Evolutionary conservation across 2,329 filamentous ascomycete genomes (phyloP), one percentile per base, ranked within the genome.

Genomic region (Tothia fuscella): DNA sequence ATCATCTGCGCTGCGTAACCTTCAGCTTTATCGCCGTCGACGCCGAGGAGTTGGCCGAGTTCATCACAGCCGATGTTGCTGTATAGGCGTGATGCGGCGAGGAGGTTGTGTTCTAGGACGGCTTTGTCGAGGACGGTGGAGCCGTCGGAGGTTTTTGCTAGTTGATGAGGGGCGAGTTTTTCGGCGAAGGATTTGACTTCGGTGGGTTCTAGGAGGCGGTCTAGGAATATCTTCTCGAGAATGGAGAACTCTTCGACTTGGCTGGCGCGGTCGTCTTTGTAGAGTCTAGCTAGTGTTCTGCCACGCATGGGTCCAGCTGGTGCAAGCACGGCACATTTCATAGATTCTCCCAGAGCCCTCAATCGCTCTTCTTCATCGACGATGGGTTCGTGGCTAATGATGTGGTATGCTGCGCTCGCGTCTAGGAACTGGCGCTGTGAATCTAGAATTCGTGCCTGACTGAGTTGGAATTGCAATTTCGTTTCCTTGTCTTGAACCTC

Each of bases 181-280:
- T 82, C 70, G 0, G 88, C 82, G 56, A 98, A 98, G 42, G 83
- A 79, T 28, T 79, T 76, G 31, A 95, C 86, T 63, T 98, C 91
- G n/a, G 70, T 73, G 0, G 81, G 76, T 1, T 76, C 75, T 37
- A 98, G 70, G 3, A 98, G 69, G 5, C 88, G 77, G 60, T 96
- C 86, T 37, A 96, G 71, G 60, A 93, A 94, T 76, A 98, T 96
- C 68, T 96, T 96, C 67, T 96, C 91, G 12, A 98, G 67, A 41
- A 98, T 95, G 37, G 77, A 70, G 56, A 82, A 89, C 62, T 96
- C 85, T 24, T 80, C 75, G 2, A 91, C 74, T 38, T 78, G 74
- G 3, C 70, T 67, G 0, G 84, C 74, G 22, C 91, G 76, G 50
- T 96, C 91, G 60, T 98, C 91, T 61, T 93, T 94, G 72, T 94